A percentile compares a stretch with the other conserved stretches of the same genome.
phyloP scores from a whole-genome alignment of 2,329 filamentous ascomycete species.

The Neurospora sp. region DNA sequence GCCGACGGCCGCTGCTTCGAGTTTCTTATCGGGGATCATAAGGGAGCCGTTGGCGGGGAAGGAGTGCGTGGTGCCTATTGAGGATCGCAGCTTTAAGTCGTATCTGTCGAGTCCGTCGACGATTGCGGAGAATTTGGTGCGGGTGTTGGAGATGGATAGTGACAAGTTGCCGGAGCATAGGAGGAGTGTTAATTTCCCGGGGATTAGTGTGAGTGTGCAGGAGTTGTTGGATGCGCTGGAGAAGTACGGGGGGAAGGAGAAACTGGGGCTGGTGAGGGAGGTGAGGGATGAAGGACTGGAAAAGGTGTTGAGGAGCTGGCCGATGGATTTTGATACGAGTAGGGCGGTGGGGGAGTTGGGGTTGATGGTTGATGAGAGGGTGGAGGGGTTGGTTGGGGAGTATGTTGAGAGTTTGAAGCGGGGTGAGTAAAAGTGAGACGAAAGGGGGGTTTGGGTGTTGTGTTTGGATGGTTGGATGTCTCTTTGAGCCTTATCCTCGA shows the following conservation, averaged over 20 bases:
- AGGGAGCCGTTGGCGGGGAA: conserved; percentile 49
- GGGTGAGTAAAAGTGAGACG: neutral
- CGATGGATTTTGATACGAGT: conserved; percentile 43
- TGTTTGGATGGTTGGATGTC: neutral
- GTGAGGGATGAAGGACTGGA: conserved; percentile 43
- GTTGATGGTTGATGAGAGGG: conserved; percentile 38
- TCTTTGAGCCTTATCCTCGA: neutral
- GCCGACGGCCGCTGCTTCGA: conserved; percentile 51
- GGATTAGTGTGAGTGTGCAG: conserved; percentile 46
- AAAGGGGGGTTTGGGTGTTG: neutral
- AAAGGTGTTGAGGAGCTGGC: conserved; percentile 50
- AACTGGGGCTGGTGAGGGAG: conserved; percentile 41
- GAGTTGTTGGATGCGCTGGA: conserved; percentile 50
- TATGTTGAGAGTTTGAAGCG: conserved; percentile 27
- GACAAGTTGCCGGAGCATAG: conserved; percentile 33
- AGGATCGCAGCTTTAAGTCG: conserved; percentile 38
- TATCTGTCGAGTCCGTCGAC: conserved; percentile 45
- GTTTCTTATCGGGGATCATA: conserved; percentile 54
- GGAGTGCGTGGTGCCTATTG: conserved; percentile 41
- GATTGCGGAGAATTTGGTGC: conserved; percentile 42
- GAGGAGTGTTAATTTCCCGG: conserved; percentile 48
- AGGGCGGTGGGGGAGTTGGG: conserved; percentile 28
- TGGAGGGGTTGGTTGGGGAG: conserved; percentile 40
- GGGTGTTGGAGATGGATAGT: conserved; percentile 30
- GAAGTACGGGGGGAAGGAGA: conserved; percentile 44